phyloP scores from a whole-genome alignment of 257 asterid genomes.

The Gardenia jasminoides region DNA sequence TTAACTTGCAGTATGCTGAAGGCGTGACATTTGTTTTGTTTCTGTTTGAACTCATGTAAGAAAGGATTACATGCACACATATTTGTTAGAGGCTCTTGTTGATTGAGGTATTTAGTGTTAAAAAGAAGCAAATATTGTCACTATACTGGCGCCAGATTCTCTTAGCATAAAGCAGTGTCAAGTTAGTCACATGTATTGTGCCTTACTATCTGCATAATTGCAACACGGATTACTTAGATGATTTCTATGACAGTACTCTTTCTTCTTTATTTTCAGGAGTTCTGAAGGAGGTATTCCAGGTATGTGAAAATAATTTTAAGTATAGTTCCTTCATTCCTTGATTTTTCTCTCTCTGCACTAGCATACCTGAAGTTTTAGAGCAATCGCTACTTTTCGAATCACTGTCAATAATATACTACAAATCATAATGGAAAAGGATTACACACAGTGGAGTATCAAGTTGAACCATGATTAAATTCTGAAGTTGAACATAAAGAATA shows the following conservation, averaged over 20 bases:
- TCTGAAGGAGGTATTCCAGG: background rate
- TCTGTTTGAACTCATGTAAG: background rate
- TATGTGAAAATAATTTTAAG: background rate
- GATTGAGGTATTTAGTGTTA: background rate
- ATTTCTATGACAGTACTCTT: background rate
- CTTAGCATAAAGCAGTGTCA: background rate
- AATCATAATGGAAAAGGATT: too few species aligned
- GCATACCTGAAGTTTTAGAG: too few species aligned
- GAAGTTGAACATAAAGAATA: background rate
- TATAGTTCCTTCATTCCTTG: constrained; percentile 1
- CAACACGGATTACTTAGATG: background rate
- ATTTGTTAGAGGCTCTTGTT: background rate
- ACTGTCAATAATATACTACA: too few species aligned
- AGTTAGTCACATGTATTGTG: too few species aligned
- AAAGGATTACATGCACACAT: background rate
- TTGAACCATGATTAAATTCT: too few species aligned
- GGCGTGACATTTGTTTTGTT: background rate
- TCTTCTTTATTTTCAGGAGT: background rate
- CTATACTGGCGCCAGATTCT: background rate
- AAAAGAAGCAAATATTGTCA: background rate
- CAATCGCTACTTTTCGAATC: too few species aligned
- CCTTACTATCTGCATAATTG: background rate
- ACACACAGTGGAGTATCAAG: too few species aligned
- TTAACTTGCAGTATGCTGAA: background rate
- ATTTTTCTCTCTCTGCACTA: background rate